A percentile compares a stretch with the other conserved stretches of the same genome.
phyloP scores from a whole-genome alignment of 2,329 filamentous ascomycete species.

The Aspergillus aculeatus region DNA sequence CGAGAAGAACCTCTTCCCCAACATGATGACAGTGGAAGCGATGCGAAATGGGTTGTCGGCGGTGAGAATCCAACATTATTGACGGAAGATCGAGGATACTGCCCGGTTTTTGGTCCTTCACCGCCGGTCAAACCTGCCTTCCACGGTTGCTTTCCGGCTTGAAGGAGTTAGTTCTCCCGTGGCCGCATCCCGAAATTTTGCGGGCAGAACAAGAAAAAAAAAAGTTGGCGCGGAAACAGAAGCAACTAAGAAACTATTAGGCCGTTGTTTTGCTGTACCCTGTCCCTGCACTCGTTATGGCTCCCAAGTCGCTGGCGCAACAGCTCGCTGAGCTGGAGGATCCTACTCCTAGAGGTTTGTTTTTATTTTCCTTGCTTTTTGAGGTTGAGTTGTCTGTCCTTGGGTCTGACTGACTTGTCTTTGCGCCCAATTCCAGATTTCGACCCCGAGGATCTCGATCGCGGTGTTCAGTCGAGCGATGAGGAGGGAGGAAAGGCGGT shows the following conservation, averaged over 20 bases:
- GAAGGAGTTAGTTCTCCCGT: background rate
- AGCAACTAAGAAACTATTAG: background rate
- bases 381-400: background rate
- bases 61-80: background rate
- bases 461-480: constrained; percentile 56
- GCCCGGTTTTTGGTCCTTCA: constrained; percentile 17
- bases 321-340: constrained; percentile 64
- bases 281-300: constrained; percentile 19
- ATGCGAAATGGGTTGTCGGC: background rate
- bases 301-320: constrained; percentile 58
- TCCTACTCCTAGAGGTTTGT: constrained; percentile 60
- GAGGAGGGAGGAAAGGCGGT: constrained; percentile 52
- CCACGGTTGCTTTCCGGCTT: background rate
- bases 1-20: constrained; percentile 54
- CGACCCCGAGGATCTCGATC: constrained; percentile 70
- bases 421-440: constrained; percentile 57
- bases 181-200: constrained; percentile 19
- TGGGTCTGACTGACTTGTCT: no score
- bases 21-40: constrained; percentile 8
- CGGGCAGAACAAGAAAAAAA: constrained; percentile 25
- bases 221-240: constrained; percentile 20
- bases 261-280: no score
- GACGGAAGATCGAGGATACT: constrained; percentile 13
- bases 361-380: background rate
- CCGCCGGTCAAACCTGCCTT: constrained; percentile 17